Conservation (phyloP, 257 asterid species). For the Misopates orontium region DNA sequence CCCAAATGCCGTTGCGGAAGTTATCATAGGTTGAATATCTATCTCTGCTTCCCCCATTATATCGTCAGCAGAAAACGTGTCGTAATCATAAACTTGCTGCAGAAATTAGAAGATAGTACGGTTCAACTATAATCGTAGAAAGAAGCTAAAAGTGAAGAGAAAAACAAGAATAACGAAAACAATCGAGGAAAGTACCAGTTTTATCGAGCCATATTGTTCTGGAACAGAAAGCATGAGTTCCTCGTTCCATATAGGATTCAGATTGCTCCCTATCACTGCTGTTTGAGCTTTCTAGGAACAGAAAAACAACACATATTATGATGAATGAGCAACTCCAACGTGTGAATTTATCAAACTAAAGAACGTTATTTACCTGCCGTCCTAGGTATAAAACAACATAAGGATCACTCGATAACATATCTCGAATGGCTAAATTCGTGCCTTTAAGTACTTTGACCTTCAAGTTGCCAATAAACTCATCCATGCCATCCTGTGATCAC, state of each 20-base stretch:
- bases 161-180: too few species aligned
- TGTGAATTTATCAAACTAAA: neutral
- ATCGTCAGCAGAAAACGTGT: slow-evolving; percentile 88
- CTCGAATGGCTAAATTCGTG: slow-evolving; percentile 81
- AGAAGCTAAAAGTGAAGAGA: neutral
- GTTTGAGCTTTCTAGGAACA: too few species aligned
- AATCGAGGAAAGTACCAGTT: too few species aligned
- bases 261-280: too few species aligned
- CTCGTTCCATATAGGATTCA: too few species aligned
- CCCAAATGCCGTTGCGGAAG: slow-evolving; percentile 88
- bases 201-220: too few species aligned
- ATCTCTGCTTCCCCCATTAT: slow-evolving; percentile 94
- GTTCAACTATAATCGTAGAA: too few species aligned
- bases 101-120: too few species aligned
- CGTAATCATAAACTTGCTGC: slow-evolving; percentile 85
- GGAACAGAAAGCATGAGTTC: too few species aligned
- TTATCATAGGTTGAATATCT: slow-evolving; percentile 85
- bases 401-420: slow-evolving; percentile 90
- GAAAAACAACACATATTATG: neutral
- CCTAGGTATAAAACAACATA: slow-evolving; percentile 80
- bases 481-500: slow-evolving; percentile 75
- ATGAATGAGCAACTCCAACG: neutral
- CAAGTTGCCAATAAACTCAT: slow-evolving; percentile 83
- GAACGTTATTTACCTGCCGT: slow-evolving; percentile 55
- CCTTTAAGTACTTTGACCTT: slow-evolving; percentile 75